These are phyloP conservation scores for Hyaloscypha variabilis DNA, from an alignment of 495 filamentous ascomycete genomes.

Conservation along the genomic window DNA sequence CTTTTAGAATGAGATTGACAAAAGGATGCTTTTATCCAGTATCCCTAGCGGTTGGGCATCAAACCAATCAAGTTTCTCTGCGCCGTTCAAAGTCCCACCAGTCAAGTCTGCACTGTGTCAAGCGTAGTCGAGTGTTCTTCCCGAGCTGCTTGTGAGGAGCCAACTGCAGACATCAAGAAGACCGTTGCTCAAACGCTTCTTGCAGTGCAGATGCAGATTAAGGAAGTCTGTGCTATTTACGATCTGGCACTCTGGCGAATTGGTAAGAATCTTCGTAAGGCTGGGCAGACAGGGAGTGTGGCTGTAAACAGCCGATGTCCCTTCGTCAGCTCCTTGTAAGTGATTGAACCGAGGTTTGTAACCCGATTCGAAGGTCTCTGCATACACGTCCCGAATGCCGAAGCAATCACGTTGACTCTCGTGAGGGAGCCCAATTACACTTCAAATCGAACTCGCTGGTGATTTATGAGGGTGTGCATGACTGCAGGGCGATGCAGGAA, in stretches of 20 bases:
- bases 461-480: not conserved
- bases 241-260: not conserved
- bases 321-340: not conserved
- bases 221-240: not conserved
- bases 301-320: not conserved
- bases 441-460: not conserved
- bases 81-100: not conserved
- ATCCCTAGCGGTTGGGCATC: not conserved
- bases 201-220: not conserved
- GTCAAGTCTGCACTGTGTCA: not conserved
- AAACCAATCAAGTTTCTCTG: not conserved
- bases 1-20: not conserved
- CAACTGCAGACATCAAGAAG: not conserved
- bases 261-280: slow-evolving; percentile 5
- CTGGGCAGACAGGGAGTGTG: not conserved
- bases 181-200: not conserved
- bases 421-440: not conserved
- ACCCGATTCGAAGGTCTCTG: not conserved
- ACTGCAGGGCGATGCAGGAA: not conserved
- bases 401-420: not conserved
- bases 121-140: not conserved
- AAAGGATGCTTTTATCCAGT: not conserved
- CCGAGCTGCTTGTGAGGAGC: not conserved
- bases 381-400: not conserved
- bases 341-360: not conserved